These are phyloP conservation scores for Neonectria sp. DNA, from an alignment of 2,329 filamentous ascomycete species.

Conservation along the genomic window DNA sequence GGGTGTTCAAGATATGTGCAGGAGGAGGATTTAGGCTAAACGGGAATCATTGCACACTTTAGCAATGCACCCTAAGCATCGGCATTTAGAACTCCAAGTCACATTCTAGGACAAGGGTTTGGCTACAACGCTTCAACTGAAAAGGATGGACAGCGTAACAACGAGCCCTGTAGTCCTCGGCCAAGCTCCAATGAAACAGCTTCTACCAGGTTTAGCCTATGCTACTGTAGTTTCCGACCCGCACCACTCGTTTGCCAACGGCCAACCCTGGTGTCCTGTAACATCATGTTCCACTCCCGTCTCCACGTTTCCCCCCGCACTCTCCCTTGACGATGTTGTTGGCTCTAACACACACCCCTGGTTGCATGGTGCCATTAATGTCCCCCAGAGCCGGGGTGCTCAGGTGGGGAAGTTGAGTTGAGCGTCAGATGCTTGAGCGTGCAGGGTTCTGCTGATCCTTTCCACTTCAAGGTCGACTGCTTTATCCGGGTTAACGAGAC, in stretches of 20 bases:
- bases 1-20: neutral
- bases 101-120: neutral
- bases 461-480: neutral
- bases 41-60: neutral
- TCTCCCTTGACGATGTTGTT: neutral
- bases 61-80: neutral
- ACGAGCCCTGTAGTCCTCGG: neutral
- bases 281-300: neutral
- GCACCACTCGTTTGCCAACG: constrained; percentile 10
- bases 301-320: constrained; percentile 12
- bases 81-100: neutral
- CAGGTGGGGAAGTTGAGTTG: neutral
- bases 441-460: neutral
- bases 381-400: neutral
- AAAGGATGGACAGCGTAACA: neutral
- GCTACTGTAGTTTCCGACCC: constrained; percentile 1
- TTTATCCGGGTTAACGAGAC: neutral
- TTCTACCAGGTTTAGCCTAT: constrained; percentile 13
- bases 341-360: neutral
- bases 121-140: neutral
- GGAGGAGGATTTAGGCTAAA: constrained; percentile 4
- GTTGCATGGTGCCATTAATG: no score
- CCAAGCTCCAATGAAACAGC: neutral
- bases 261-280: neutral
- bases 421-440: neutral